Base-by-base conservation (phyloP, 495 filamentous ascomycete species). In the Aspergillus heteromorphus region DNA sequence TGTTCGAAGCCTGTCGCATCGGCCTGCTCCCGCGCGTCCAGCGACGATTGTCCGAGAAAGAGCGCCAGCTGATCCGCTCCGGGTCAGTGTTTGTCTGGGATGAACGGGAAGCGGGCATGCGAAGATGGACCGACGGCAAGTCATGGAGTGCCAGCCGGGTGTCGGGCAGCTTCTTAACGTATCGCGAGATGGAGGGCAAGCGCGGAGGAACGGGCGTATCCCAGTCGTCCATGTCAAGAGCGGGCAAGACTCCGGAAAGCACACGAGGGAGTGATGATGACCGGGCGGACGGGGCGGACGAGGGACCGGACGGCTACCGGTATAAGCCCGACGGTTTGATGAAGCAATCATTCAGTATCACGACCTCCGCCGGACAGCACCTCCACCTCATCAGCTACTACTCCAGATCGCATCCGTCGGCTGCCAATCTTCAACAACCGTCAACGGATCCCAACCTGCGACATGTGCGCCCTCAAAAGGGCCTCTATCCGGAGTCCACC, bases 281-380 rank as follows among this genome's bases (percentile, higher is more conserved):
- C 48, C 67, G 74, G 25, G 86, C 86, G 45, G 81, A 83, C 58
- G 85, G 85, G 55, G 72, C 69, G 0, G 89, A 92, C 27, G 89
- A 90, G 40, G 93, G 92, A 31, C 93, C 88, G 0, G 93, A 98
- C 68, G 93, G 93, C 11, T 98, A 97, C 67, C 82, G 92, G 50
- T 98, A 98, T 72, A 98, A 98, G 74, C 86, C 88, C 1, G 93
- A 97, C 62, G 93, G 93, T 0, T 75, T 98, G 31, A 96, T 96
- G 91, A 98, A 98, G 77, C 93, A 98, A 70, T 97, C 93, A 0
- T 98, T 97, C 79, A 97, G 92, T 75, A 97, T 98, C 66, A 96
- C 92, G 4, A 97, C 92, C 2, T 86, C 87, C 7, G 81, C 78
- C 18, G 87, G 88, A 25, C 90, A 97, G 56, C 95, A 97, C 62